Conservation (phyloP, 352 stramenopile genomes). For the Thraustochytrium sp. region DNA sequence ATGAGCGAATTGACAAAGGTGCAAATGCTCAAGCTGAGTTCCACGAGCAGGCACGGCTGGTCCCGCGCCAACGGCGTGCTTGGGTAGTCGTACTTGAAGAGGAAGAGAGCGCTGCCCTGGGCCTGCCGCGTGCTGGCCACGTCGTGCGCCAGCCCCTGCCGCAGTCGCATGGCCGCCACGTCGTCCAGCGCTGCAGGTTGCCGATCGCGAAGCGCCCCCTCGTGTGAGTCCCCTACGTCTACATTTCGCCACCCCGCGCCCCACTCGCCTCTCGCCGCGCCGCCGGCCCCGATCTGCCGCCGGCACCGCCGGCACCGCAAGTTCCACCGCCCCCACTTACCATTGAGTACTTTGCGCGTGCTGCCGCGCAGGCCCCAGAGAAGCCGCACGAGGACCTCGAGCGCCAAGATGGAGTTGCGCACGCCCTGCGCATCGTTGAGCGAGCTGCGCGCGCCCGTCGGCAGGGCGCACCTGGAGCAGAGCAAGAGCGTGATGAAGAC, state of each 20-base stretch:
- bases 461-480: background rate
- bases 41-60: background rate
- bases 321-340: too few species aligned
- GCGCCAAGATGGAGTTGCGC: background rate
- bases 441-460: background rate
- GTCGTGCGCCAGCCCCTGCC: too few species aligned
- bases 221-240: too few species aligned
- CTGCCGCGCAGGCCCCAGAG: background rate
- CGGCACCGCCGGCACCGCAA: too few species aligned
- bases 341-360: background rate
- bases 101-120: background rate
- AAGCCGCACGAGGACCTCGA: background rate
- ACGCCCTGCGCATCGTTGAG: background rate
- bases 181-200: background rate
- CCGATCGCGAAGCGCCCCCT: too few species aligned
- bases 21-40: background rate
- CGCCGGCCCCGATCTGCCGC: too few species aligned
- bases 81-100: background rate
- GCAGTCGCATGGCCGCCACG: background rate
- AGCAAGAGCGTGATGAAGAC: background rate
- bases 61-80: background rate
- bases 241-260: too few species aligned
- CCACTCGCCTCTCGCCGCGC: too few species aligned
- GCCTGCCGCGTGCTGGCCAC: too few species aligned
- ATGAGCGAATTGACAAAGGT: slow-evolving; percentile 32